A percentile compares a stretch with the other conserved stretches of the same genome.
Conservation (phyloP, 345 rosid genomes). For the Salix exigua region DNA sequence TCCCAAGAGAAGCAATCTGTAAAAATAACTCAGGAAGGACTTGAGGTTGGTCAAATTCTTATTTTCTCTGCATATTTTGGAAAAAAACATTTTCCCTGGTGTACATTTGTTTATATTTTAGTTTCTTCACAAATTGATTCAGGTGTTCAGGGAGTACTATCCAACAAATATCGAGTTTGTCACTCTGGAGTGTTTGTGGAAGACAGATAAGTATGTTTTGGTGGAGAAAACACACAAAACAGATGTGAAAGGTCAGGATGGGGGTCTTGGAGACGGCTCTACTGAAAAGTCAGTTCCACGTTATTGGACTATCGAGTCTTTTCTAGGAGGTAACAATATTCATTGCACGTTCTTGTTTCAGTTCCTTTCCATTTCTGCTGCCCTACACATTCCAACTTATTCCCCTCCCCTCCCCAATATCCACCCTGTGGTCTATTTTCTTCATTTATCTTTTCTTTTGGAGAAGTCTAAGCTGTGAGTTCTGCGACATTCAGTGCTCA, state of each 20-base stretch:
- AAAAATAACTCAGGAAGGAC: slow-evolving; percentile 58
- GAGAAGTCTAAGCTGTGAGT: neutral
- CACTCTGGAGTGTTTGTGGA: slow-evolving; percentile 60
- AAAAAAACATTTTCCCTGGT: slow-evolving; percentile 3
- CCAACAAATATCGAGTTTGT: slow-evolving; percentile 48
- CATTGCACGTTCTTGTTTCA: neutral
- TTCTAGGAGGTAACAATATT: slow-evolving; percentile 56
- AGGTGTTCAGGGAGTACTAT: slow-evolving; percentile 75
- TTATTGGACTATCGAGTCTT: slow-evolving; percentile 43
- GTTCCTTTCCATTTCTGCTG: neutral
- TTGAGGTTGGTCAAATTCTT: slow-evolving; percentile 50
- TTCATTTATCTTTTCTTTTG: no score
- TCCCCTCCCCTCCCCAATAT: neutral
- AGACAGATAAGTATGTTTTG: slow-evolving; percentile 57
- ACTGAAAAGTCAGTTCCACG: slow-evolving; percentile 29
- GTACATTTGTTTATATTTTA: neutral
- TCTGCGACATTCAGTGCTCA: neutral
- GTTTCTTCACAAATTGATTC: slow-evolving; percentile 12
- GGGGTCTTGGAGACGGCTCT: slow-evolving; percentile 25
- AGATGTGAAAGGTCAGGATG: slow-evolving; percentile 30
- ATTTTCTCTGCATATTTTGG: neutral
- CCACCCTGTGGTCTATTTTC: neutral
- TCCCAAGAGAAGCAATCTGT: slow-evolving; percentile 72
- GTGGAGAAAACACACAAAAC: slow-evolving; percentile 42
- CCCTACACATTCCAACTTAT: neutral